A percentile compares a stretch with the other conserved stretches of the same genome.
phyloP scores from a whole-genome alignment of 495 filamentous ascomycete genomes.

The Penicillium coprophilum region DNA sequence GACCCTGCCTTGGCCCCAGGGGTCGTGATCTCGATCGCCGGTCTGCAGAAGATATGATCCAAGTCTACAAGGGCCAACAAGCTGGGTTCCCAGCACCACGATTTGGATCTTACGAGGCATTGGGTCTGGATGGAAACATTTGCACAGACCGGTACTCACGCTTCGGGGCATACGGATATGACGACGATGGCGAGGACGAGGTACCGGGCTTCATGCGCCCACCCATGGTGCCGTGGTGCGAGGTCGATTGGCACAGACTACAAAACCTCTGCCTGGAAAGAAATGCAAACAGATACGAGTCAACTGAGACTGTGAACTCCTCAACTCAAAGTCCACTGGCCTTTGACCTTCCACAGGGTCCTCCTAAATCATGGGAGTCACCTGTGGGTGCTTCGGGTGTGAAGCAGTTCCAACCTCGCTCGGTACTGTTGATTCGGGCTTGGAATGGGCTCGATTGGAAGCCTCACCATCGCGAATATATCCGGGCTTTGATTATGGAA shows the following conservation, averaged over 20 bases:
- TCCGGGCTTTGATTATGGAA: slow-evolving; percentile 74
- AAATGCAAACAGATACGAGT: slow-evolving; percentile 61
- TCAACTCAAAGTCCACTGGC: slow-evolving; percentile 17
- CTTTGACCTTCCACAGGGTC: slow-evolving; percentile 19
- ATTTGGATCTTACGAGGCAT: slow-evolving; percentile 50
- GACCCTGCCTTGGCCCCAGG: slow-evolving; percentile 49
- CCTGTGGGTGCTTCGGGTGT: background rate
- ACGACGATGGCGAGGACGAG: slow-evolving; percentile 30
- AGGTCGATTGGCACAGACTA: slow-evolving; percentile 67
- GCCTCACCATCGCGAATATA: slow-evolving; percentile 66
- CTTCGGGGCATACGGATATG: slow-evolving; percentile 53
- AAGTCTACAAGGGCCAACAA: slow-evolving; percentile 42
- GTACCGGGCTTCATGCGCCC: slow-evolving; percentile 23
- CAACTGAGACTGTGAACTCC: background rate
- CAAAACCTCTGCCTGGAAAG: slow-evolving; percentile 60
- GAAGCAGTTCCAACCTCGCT: slow-evolving; percentile 43
- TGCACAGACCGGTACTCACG: slow-evolving; percentile 57
- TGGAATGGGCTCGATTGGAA: slow-evolving; percentile 68
- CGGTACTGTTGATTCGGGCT: slow-evolving; percentile 68
- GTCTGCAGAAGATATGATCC: slow-evolving; percentile 46
- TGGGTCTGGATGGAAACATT: slow-evolving; percentile 45
- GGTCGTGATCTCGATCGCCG: slow-evolving; percentile 43
- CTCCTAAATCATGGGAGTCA: slow-evolving; percentile 7
- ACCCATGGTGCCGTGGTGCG: slow-evolving; percentile 57
- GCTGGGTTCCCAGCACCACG: slow-evolving; percentile 40